Percentiles rank a stretch among this genome's conserved stretches.
Evolutionary conservation across 148 eudicot genomes (phyloP).

Genomic region (Nepenthes mirabilis): DNA sequence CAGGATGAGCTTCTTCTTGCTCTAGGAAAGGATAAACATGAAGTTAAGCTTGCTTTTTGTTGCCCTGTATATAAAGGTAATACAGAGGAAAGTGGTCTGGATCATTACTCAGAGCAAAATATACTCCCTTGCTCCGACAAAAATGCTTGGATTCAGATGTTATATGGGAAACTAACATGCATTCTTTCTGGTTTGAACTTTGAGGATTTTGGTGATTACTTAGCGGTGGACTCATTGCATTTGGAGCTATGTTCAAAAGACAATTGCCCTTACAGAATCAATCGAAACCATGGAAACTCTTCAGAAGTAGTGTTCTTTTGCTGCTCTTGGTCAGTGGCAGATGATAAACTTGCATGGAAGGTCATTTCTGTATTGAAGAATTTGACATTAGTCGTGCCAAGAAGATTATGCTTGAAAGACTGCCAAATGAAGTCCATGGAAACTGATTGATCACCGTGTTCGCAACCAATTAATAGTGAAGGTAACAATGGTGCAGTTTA

Average conservation of each 20-base stretch:
- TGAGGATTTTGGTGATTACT: conserved; percentile 21
- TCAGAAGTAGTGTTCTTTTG: conserved; percentile 23
- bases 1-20: conserved; percentile 41
- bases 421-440: background rate
- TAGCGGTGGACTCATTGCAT: conserved; percentile 25
- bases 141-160: conserved; percentile 13
- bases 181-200: conserved; percentile 15
- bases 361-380: conserved; percentile 29
- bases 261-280: conserved; percentile 27
- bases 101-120: conserved; percentile 3
- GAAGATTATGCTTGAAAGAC: background rate
- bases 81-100: conserved; percentile 4
- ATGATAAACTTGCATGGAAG: conserved; percentile 45
- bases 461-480: too few relatives aligned
- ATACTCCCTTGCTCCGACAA: background rate
- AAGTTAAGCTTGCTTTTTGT: conserved; percentile 27
- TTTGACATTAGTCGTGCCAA: conserved; percentile 1
- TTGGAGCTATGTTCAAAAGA: conserved; percentile 20
- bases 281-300: background rate
- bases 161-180: conserved; percentile 16
- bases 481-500: too few relatives aligned
- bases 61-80: conserved; percentile 17
- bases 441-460: background rate
- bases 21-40: conserved; percentile 26
- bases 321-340: conserved; percentile 41